Percentiles rank a stretch among this genome's conserved stretches.
These are phyloP conservation scores for Nitzschia inconspicua DNA, from an alignment of 108 stramenopile species.

Conservation along the genomic window DNA sequence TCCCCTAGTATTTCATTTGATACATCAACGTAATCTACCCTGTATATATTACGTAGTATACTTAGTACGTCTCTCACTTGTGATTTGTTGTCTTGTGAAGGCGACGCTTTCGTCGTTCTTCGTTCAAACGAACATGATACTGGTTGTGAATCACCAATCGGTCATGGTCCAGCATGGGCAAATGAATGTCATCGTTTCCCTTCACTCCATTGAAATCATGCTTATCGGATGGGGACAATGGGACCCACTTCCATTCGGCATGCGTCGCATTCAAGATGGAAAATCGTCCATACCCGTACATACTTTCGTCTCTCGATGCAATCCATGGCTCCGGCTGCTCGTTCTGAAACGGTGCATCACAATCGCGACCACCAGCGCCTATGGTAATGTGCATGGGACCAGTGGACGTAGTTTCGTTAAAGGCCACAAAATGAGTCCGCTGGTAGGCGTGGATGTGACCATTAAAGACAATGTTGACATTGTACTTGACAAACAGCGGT, in stretches of 20 bases:
- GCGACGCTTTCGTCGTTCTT: no score
- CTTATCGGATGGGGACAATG: conserved; percentile 21
- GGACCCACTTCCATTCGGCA: conserved; percentile 76
- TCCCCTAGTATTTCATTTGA: no score
- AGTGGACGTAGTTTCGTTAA: conserved; percentile 23
- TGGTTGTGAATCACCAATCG: conserved; percentile 28
- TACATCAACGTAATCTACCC: no score
- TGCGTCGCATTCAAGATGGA: conserved; percentile 62
- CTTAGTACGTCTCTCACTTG: no score
- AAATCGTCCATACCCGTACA: conserved; percentile 85
- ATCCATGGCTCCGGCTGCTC: conserved; percentile 76
- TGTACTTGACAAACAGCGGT: conserved; percentile 72
- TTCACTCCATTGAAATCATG: conserved; percentile 34
- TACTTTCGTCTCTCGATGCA: conserved; percentile 72
- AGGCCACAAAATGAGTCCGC: conserved; percentile 61
- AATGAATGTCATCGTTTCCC: conserved; percentile 16
- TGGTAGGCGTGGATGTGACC: conserved; percentile 94
- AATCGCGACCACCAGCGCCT: conserved; percentile 92
- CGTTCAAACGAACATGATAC: conserved; percentile 3
- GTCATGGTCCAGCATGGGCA: conserved; percentile 30
- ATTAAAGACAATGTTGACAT: conserved; percentile 83
- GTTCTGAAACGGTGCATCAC: conserved; percentile 63
- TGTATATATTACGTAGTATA: no score
- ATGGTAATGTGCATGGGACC: conserved; percentile 86
- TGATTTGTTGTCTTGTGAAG: no score